Conservation (phyloP, 805 yeast species). For the Pichia insulana region DNA sequence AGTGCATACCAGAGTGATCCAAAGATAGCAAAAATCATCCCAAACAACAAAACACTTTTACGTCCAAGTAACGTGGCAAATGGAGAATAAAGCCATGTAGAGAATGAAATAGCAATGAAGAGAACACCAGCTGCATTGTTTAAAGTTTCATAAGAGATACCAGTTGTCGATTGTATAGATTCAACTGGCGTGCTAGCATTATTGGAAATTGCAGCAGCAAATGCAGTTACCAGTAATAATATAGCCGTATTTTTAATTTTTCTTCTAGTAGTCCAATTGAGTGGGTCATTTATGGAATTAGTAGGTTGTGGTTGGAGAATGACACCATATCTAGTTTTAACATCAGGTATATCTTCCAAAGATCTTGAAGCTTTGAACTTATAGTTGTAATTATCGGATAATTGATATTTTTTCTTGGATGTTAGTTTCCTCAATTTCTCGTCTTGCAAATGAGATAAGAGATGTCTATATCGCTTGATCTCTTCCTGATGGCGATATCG, state of each 20-base stretch:
- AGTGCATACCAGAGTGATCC: constrained; percentile 41
- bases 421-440: background rate
- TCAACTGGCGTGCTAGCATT: constrained; percentile 42
- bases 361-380: constrained; percentile 11
- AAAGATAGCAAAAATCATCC: constrained; percentile 30
- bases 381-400: constrained; percentile 14
- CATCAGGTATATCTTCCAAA: constrained; percentile 17
- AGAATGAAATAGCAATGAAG: constrained; percentile 36
- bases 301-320: constrained; percentile 41
- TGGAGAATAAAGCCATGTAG: constrained; percentile 38
- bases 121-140: constrained; percentile 43
- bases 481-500: constrained; percentile 13
- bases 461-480: constrained; percentile 5
- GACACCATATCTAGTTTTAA: constrained; percentile 27
- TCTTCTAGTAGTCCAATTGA: constrained; percentile 37
- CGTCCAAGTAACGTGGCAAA: constrained; percentile 38
- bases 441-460: background rate
- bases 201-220: constrained; percentile 43
- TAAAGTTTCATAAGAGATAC: constrained; percentile 37
- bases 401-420: constrained; percentile 2
- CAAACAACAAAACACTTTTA: constrained; percentile 33
- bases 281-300: constrained; percentile 42
- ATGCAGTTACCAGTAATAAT: constrained; percentile 34
- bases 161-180: constrained; percentile 33
- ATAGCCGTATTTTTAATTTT: constrained; percentile 33